These are phyloP conservation scores for Shiraia sp. DNA, from an alignment of 2,329 filamentous ascomycete genomes.

Conservation along the genomic window DNA sequence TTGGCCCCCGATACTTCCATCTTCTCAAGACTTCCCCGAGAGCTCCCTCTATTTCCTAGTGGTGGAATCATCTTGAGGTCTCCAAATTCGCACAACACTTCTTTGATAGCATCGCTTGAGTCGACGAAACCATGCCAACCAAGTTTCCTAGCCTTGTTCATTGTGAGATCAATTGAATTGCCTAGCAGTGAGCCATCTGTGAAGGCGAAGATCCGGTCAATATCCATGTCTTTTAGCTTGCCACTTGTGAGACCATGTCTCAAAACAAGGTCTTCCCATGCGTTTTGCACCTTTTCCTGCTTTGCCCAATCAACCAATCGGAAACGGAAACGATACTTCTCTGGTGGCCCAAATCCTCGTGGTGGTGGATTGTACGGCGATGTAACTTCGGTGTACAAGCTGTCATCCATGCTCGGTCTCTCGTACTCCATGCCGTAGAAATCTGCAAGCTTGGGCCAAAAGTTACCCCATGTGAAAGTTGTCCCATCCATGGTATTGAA, in stretches of 20 bases:
- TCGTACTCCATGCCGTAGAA: slow-evolving; percentile 50
- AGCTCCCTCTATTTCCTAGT: not conserved
- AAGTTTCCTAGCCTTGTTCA: slow-evolving; percentile 52
- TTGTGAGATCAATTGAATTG: slow-evolving; percentile 34
- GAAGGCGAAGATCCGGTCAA: slow-evolving; percentile 53
- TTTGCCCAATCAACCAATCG: slow-evolving; percentile 53
- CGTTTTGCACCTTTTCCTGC: slow-evolving; percentile 46
- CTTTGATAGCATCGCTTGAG: slow-evolving; percentile 48
- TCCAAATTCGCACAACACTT: slow-evolving; percentile 49
- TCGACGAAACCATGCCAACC: slow-evolving; percentile 55
- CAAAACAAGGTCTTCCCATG: slow-evolving; percentile 52
- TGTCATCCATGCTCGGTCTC: slow-evolving; percentile 26
- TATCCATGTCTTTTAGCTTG: slow-evolving; percentile 46
- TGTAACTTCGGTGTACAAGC: slow-evolving; percentile 13
- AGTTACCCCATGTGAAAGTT: slow-evolving; percentile 52
- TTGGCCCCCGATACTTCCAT: too few species aligned
- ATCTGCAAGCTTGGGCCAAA: slow-evolving; percentile 53
- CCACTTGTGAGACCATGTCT: slow-evolving; percentile 48
- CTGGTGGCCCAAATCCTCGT: slow-evolving; percentile 49
- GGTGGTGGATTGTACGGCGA: slow-evolving; percentile 35
- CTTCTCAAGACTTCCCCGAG: too few species aligned
- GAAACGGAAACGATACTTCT: slow-evolving; percentile 46
- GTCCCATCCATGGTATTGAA: slow-evolving; percentile 56
- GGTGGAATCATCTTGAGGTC: slow-evolving; percentile 51
- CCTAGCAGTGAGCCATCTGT: slow-evolving; percentile 47